Evolutionary conservation across 2,329 filamentous ascomycete genomes (phyloP).

Genomic region (Remersonia thermophila): DNA sequence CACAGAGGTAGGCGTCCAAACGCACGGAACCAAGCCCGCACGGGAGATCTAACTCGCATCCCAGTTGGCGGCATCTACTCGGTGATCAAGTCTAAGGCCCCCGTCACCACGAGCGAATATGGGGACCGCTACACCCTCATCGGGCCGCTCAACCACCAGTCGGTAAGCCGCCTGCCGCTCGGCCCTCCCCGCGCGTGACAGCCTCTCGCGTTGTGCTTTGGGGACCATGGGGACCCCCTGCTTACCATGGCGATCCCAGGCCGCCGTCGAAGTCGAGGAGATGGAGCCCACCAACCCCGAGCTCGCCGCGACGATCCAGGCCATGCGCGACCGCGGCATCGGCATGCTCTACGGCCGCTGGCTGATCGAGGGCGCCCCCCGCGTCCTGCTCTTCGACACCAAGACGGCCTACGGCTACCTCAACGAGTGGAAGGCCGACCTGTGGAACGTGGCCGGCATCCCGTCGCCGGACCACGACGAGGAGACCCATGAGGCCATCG

Average conservation of each 20-base stretch:
- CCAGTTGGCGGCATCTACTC: constrained; percentile 97
- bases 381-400: constrained; percentile 89
- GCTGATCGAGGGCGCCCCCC: constrained; percentile 91
- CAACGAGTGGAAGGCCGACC: constrained; percentile 92
- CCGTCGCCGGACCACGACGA: constrained; percentile 85
- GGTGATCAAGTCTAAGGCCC: constrained; percentile 96
- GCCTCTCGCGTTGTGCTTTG: constrained; percentile 6
- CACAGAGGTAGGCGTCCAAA: constrained; percentile 62
- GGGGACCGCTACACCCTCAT: constrained; percentile 92
- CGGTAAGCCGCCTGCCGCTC: constrained; percentile 41
- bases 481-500: constrained; percentile 94
- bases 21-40: background rate
- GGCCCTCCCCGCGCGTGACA: too few relatives aligned
- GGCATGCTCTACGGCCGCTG: constrained; percentile 86
- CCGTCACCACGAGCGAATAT: constrained; percentile 96
- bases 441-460: constrained; percentile 88
- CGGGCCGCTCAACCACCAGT: constrained; percentile 82
- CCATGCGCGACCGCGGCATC: constrained; percentile 88
- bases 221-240: background rate
- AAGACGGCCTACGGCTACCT: constrained; percentile 83
- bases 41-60: constrained; percentile 1
- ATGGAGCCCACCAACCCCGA: constrained; percentile 73
- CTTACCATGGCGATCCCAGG: constrained; percentile 39
- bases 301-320: constrained; percentile 69
- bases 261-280: constrained; percentile 94